Evolutionary conservation across 768 basidiomycete genomes (phyloP).

Genomic region (Russula sp.): DNA sequence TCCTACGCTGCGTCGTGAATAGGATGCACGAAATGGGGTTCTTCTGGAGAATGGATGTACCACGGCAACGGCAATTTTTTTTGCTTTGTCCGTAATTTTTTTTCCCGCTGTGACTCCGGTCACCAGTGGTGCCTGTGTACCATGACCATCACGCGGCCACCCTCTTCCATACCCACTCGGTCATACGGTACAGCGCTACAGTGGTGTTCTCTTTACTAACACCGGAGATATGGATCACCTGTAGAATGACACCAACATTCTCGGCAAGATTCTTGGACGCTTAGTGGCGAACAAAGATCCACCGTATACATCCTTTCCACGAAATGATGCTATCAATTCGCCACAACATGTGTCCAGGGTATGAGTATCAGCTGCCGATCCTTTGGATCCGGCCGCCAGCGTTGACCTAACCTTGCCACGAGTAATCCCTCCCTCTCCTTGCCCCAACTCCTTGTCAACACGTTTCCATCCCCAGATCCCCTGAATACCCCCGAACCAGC

Average conservation of each 20-base stretch:
- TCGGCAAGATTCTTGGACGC: not conserved
- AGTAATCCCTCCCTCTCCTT: not conserved
- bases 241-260: too few relatives aligned
- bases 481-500: not conserved
- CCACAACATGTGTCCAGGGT: conserved; percentile 1
- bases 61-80: too few relatives aligned
- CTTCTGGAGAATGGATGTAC: not conserved
- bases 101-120: not conserved
- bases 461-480: not conserved
- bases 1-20: not conserved
- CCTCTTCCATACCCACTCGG: not conserved
- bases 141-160: not conserved
- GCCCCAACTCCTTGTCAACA: not conserved
- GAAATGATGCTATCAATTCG: not conserved
- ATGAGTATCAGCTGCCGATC: not conserved
- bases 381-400: conserved; percentile 3
- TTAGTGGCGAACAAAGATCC: not conserved
- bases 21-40: not conserved
- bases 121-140: not conserved
- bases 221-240: not conserved
- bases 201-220: not conserved
- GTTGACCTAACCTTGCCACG: not conserved
- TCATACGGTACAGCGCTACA: not conserved
- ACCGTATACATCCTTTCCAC: not conserved
- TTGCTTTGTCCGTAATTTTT: not conserved